A percentile compares a stretch with the other conserved stretches of the same genome.
phyloP scores from a whole-genome alignment of 2,329 filamentous ascomycete species.

The Sclerotinia minor region DNA sequence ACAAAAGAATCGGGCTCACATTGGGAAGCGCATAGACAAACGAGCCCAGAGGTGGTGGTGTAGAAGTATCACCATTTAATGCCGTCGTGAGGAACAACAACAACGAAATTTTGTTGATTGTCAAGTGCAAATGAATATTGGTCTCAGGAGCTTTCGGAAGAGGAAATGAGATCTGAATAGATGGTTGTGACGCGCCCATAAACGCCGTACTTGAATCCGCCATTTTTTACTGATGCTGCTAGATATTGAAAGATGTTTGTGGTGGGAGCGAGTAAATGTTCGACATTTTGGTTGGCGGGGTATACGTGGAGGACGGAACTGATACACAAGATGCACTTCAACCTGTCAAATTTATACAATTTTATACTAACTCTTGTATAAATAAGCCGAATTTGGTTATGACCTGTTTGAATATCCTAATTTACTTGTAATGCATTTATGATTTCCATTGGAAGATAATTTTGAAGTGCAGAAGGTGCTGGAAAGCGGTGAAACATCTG shows the following conservation, averaged over 20 bases:
- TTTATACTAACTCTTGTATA: background rate
- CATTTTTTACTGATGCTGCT: slow-evolving; percentile 10
- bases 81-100: slow-evolving; percentile 63
- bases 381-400: background rate
- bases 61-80: slow-evolving; percentile 52
- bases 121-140: slow-evolving; percentile 60
- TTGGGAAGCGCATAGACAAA: slow-evolving; percentile 94
- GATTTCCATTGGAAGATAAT: background rate
- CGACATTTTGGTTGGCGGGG: background rate
- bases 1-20: slow-evolving; percentile 51
- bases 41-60: slow-evolving; percentile 68
- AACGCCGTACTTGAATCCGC: background rate
- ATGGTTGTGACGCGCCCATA: slow-evolving; percentile 11
- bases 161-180: slow-evolving; percentile 56
- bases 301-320: background rate
- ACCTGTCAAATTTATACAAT: background rate
- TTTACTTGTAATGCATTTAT: background rate
- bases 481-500: slow-evolving; percentile 9
- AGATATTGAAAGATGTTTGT: slow-evolving; percentile 8
- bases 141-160: slow-evolving; percentile 62
- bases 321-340: background rate
- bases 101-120: slow-evolving; percentile 57
- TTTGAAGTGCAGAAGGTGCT: background rate
- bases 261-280: background rate
- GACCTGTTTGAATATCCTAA: background rate